Base-by-base conservation (phyloP, 2,329 filamentous ascomycete genomes). In the Penicillium crustosum region DNA sequence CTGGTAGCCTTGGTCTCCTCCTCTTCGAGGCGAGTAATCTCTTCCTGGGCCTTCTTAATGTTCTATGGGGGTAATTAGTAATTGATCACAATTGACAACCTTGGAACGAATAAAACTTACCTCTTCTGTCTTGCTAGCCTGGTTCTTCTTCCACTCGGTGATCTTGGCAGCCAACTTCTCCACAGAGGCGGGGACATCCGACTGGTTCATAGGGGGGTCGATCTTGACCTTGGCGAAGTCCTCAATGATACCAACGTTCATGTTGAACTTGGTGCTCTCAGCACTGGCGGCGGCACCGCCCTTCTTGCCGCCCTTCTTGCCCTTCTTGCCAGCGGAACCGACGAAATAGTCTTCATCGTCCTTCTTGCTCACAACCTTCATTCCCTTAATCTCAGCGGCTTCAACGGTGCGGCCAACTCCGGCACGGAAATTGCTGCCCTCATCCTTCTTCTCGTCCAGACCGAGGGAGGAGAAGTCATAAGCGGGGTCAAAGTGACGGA, bases 121-220 rank as follows among this genome's bases (percentile, higher is more conserved):
- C 80, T 91, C 89, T 75, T 94, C 86, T 21, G 94, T 99, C 83
- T 97, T 91, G 64, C 85, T 82, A 57, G 89, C 86, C 81, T 97
- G 94, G 78, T 96, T 90, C 52, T 85, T 81, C 83, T 96, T 96
- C 92, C 93, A 99, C 77, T 89, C 83, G 31, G 87, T 87, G 52
- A 97, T 83, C 85, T 97, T 97, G 72, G 86, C 90, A 79, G 93
- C 92, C 69, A 97, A 85, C 82, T 96, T 93, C 81, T 97, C 92
- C 47, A 91, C 80, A 15, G 89, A 86, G 59, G 81, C 81, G 27
- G 93, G 87, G 15, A 97, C 87, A 69, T 96, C 93, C 55, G 87
- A 83, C 70, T 91, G 86, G 77, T 86, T 90, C 83, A 93, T 91
- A 33, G 94, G 94, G 52, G 93, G 90, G 59, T 96, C 89, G 66